Base-by-base conservation (phyloP, 768 basidiomycete genomes). In the Crepidotus variabilis region DNA sequence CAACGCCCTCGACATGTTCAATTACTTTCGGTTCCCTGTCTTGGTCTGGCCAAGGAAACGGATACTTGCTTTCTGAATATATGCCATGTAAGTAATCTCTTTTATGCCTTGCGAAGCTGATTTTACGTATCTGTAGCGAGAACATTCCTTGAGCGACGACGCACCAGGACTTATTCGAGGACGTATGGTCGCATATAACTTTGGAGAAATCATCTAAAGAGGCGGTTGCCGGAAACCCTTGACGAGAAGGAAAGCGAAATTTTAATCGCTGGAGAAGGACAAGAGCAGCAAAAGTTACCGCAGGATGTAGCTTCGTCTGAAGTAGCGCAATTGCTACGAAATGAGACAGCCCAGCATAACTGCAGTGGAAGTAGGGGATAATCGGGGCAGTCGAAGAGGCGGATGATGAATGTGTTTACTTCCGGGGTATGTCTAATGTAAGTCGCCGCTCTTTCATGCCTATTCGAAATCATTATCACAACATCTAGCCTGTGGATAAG, bases 171-270 rank as follows among this genome's bases (percentile, higher is more conserved):
- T 93, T 92, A 80, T 94, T 94, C 14, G 89, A 92, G 69, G 94
- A 95, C 0, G 92, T 94, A 63, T 94, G 92, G 75, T 95, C 93
- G 72, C 92, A 94, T 49, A 93, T 88, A n/a, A 94, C 88, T 66
- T 93, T 93, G 10, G 86, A 88, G 90, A 85, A 65, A 94, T 91
- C 92, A 95, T 95, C 70, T 93, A 92, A 94, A 94, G 11, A 97
- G 74, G 0, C 92, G 82, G 67, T 97, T 92, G 21, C 93, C 93
- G 0, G 90, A 93, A 1, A 90, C 93, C 10, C 94, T 92, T n/a
- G n/a, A 22, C 90, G 83, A 6, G 92, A 93, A 6, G 92, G 89
- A 92, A 94, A 95, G n/a, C 92, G 86, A 23, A 85, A 84, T 74
- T 97, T 97, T 57, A 97, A 77, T 16, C 92, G 84, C 60, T 88